These are phyloP conservation scores for Lactarius quietus DNA, from an alignment of 768 basidiomycete species.

Conservation along the genomic window DNA sequence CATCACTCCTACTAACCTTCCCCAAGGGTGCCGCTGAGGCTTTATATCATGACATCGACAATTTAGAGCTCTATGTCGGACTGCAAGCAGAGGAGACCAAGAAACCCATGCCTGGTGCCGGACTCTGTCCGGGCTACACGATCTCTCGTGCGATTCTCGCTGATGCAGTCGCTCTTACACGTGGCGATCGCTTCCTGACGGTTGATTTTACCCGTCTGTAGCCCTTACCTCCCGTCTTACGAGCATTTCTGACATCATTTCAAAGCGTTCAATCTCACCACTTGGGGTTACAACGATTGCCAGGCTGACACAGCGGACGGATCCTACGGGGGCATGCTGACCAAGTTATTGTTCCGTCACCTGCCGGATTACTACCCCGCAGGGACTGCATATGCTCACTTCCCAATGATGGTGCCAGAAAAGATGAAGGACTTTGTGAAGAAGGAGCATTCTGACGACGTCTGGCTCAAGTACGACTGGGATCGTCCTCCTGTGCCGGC, in stretches of 20 bases:
- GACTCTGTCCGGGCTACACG: constrained; percentile 79
- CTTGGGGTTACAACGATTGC: constrained; percentile 77
- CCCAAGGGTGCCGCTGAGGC: constrained; percentile 55
- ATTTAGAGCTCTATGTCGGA: constrained; percentile 68
- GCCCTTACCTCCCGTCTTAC: not conserved
- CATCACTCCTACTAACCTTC: constrained; percentile 2
- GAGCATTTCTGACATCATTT: not conserved
- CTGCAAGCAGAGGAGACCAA: constrained; percentile 65
- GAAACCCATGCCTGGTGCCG: constrained; percentile 58
- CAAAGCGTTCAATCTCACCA: constrained; percentile 66
- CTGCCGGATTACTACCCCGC: constrained; percentile 66
- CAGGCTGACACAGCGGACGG: constrained; percentile 61
- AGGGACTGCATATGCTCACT: constrained; percentile 67
- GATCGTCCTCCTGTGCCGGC: constrained; percentile 40
- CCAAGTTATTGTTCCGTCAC: constrained; percentile 66
- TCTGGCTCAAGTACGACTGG: constrained; percentile 54
- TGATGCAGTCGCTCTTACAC: constrained; percentile 69
- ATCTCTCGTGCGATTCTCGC: constrained; percentile 81
- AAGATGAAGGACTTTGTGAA: constrained; percentile 42
- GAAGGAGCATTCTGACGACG: constrained; percentile 30
- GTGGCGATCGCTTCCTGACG: constrained; percentile 79
- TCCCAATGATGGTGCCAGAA: constrained; percentile 72
- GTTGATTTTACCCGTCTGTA: constrained; percentile 70
- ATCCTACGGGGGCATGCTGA: constrained; percentile 72
- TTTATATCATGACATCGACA: constrained; percentile 70